Percentiles rank a stretch among this genome's conserved stretches.
phyloP scores from a whole-genome alignment of 2,329 filamentous ascomycete genomes.

The Sphaerulina musiva region DNA sequence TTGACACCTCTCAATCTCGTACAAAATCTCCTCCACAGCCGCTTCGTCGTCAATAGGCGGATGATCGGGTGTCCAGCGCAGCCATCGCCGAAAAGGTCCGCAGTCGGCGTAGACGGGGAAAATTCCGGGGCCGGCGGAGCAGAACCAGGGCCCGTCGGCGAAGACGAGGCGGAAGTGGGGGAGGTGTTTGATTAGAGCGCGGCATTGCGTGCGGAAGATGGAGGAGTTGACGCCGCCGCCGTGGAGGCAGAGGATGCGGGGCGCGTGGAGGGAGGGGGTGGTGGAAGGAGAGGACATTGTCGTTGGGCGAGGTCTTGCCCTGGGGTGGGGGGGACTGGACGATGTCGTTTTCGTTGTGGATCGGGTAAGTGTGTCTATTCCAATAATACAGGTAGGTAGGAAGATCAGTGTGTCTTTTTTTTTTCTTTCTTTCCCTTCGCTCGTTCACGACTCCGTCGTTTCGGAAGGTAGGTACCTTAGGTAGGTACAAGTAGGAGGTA shows the following conservation, averaged over 20 bases:
- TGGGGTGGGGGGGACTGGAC: not conserved
- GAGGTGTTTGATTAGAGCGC: slow-evolving; percentile 49
- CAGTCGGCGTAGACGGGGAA: slow-evolving; percentile 57
- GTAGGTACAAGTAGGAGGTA: too few species aligned
- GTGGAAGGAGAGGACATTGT: not conserved
- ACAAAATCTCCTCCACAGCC: slow-evolving; percentile 43
- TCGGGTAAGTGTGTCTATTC: not conserved
- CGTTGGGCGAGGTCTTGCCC: slow-evolving; percentile 18
- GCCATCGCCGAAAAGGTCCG: slow-evolving; percentile 59
- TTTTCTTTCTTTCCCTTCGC: too few species aligned
- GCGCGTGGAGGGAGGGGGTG: slow-evolving; percentile 27
- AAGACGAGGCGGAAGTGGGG: slow-evolving; percentile 64
- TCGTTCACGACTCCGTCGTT: too few species aligned
- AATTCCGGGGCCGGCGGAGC: slow-evolving; percentile 56
- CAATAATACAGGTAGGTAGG: not conserved
- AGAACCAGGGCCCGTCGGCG: slow-evolving; percentile 62
- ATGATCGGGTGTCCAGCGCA: slow-evolving; percentile 55
- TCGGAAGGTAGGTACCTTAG: too few species aligned
- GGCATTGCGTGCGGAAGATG: slow-evolving; percentile 64
- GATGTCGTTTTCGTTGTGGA: not conserved
- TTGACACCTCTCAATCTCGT: slow-evolving; percentile 42
- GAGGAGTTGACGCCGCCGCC: slow-evolving; percentile 67
- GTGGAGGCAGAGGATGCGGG: slow-evolving; percentile 73
- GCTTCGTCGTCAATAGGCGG: slow-evolving; percentile 46
- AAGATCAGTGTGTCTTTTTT: too few species aligned